Percentiles rank a stretch among this genome's conserved stretches.
These are phyloP conservation scores for Fraxinus paxiana DNA, from an alignment of 305 asterid species.

Conservation along the genomic window DNA sequence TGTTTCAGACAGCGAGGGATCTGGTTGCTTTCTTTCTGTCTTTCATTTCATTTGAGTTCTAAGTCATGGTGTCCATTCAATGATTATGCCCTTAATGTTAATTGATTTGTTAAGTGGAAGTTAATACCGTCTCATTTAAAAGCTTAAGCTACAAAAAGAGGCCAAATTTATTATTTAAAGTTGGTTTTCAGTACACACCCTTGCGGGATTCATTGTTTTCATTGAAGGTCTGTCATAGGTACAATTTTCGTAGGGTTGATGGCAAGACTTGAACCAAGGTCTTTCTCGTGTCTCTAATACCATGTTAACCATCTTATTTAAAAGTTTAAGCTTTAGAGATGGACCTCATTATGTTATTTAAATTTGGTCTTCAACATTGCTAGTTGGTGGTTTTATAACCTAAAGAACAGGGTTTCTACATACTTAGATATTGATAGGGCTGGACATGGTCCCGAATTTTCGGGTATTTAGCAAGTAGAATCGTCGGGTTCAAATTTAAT, in stretches of 20 bases:
- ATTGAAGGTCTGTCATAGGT: neutral
- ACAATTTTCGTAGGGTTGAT: neutral
- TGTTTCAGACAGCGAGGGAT: slow-evolving; percentile 96
- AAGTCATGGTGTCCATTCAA: neutral
- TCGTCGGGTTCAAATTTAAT: too few species aligned
- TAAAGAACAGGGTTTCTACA: neutral
- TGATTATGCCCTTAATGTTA: neutral
- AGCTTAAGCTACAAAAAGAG: neutral
- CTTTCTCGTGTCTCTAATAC: neutral
- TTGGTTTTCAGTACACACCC: neutral
- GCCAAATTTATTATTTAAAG: neutral
- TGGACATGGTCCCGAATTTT: neutral
- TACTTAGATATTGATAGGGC: neutral
- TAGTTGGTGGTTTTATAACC: slow-evolving; percentile 6
- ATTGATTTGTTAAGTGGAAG: neutral
- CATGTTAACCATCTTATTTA: neutral
- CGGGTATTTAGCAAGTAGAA: too few species aligned
- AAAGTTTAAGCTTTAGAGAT: neutral
- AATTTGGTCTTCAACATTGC: neutral
- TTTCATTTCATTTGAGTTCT: slow-evolving; percentile 17
- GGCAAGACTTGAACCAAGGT: neutral
- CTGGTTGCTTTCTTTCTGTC: slow-evolving; percentile 53
- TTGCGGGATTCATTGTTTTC: neutral
- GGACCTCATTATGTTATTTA: neutral
- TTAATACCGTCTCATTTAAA: neutral